These are phyloP conservation scores for Sclerotinia sclerotiorum DNA, from an alignment of 2,329 filamentous ascomycete species.

Conservation along the genomic window DNA sequence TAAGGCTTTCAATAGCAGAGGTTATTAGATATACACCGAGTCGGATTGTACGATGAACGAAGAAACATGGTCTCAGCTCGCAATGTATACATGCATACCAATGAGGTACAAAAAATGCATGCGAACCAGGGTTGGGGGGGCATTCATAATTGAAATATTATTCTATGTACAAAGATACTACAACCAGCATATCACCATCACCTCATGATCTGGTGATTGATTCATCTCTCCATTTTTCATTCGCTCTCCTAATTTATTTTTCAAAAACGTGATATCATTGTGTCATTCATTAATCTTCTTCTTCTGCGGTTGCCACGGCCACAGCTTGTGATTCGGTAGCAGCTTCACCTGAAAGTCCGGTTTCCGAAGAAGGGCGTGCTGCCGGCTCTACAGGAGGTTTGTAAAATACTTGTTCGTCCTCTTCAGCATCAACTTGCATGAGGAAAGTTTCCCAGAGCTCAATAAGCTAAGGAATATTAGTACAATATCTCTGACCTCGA, in stretches of 20 bases:
- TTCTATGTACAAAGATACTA: conserved; percentile 39
- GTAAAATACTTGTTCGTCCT: conserved; percentile 72
- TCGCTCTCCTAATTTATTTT: conserved; percentile 10
- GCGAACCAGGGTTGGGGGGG: conserved; percentile 4
- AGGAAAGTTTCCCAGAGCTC: conserved; percentile 99
- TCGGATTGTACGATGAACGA: conserved; percentile 7
- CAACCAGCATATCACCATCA: conserved; percentile 17
- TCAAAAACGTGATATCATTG: conserved; percentile 22
- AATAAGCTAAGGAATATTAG: conserved; percentile 50
- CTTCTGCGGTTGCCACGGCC: conserved; percentile 31
- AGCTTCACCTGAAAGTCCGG: conserved; percentile 41
- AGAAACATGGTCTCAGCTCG: neutral
- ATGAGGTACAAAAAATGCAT: conserved; percentile 2
- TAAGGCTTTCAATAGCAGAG: neutral
- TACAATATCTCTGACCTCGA: neutral
- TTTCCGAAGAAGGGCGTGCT: conserved; percentile 49
- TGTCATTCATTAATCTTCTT: conserved; percentile 31
- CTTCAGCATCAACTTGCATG: conserved; percentile 91
- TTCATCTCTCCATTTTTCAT: conserved; percentile 15
- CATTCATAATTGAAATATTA: conserved; percentile 30
- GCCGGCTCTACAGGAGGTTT: conserved; percentile 58
- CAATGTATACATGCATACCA: neutral
- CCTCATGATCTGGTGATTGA: conserved; percentile 14
- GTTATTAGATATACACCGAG: neutral
- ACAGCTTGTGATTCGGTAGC: conserved; percentile 30